Conservation (phyloP, 495 filamentous ascomycete species). For the Aspergillus bridgeri region DNA sequence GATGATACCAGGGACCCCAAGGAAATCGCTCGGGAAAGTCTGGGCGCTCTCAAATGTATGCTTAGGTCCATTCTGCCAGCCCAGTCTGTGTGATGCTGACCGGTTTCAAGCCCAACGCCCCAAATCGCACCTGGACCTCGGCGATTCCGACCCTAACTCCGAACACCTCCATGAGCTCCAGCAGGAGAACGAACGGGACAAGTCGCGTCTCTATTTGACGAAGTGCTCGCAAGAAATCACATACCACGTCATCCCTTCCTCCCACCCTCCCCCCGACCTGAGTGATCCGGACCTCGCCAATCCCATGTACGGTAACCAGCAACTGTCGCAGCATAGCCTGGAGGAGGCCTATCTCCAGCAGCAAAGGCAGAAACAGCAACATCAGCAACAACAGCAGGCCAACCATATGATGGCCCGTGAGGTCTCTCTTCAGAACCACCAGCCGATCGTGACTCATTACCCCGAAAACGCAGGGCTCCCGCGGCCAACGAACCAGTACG, state of each 20-base stretch:
- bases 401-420: constrained; percentile 47
- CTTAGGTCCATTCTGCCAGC: background rate
- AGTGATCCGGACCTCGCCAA: constrained; percentile 46
- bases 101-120: constrained; percentile 33
- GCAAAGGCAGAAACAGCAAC: constrained; percentile 42
- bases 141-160: constrained; percentile 41
- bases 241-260: constrained; percentile 52
- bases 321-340: constrained; percentile 45
- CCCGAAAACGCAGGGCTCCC: constrained; percentile 38
- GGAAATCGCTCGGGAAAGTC: constrained; percentile 41
- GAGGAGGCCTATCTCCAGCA: constrained; percentile 51
- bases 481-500: constrained; percentile 33
- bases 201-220: constrained; percentile 49
- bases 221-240: constrained; percentile 54
- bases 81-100: background rate
- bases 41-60: constrained; percentile 41
- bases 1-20: constrained; percentile 43
- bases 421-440: constrained; percentile 44
- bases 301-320: constrained; percentile 45
- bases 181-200: constrained; percentile 50
- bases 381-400: constrained; percentile 41
- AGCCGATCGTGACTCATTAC: constrained; percentile 42
- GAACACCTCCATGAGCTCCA: constrained; percentile 60
- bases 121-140: constrained; percentile 36
- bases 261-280: constrained; percentile 45